Conservation (phyloP, 257 asterid genomes). For the Cynanchum wilfordii region DNA sequence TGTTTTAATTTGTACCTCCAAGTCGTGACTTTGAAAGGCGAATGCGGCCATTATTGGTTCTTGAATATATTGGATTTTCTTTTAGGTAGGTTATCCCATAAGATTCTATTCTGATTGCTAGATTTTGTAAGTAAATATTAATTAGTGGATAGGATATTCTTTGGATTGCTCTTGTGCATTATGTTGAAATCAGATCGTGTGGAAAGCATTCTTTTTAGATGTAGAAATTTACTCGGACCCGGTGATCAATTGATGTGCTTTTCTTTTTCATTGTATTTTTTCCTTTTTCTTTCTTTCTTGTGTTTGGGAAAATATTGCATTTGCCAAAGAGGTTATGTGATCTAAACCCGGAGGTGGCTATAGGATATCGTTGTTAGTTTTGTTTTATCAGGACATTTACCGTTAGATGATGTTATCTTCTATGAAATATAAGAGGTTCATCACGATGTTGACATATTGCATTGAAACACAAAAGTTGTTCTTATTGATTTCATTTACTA, state of each 20-base stretch:
- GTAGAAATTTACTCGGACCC: neutral
- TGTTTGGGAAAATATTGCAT: neutral
- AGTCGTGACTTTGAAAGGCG: neutral
- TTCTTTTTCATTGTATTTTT: neutral
- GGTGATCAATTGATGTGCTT: neutral
- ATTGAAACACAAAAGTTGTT: neutral
- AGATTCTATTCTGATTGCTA: neutral
- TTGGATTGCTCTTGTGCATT: neutral
- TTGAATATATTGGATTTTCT: neutral
- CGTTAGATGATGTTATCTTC: neutral
- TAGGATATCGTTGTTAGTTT: neutral
- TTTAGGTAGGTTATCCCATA: neutral
- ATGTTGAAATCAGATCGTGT: neutral
- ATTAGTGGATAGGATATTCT: neutral
- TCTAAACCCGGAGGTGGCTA: neutral
- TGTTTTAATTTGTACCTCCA: neutral
- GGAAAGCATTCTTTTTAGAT: neutral
- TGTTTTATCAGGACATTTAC: neutral
- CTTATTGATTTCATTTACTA: neutral
- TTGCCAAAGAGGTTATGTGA: neutral
- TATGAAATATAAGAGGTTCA: neutral
- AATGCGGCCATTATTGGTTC: neutral
- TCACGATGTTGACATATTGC: neutral
- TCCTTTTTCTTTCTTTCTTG: neutral
- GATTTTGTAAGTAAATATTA: neutral